A percentile compares a stretch with the other conserved stretches of the same genome.
phyloP scores from a whole-genome alignment of 2,329 filamentous ascomycete species.

The Aureobasidium mangrovei region DNA sequence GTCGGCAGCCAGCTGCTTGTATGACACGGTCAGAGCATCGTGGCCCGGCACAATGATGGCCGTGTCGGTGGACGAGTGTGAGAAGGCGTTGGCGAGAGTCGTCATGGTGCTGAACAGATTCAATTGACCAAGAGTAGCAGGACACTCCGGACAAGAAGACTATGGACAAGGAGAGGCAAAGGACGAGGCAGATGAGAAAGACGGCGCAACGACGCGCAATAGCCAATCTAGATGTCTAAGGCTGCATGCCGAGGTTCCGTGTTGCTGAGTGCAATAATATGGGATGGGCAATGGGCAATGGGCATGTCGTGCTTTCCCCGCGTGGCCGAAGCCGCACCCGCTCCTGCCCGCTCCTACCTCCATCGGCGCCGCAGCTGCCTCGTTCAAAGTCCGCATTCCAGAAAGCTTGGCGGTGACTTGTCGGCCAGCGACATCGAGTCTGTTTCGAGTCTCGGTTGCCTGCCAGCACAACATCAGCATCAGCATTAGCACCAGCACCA shows the following conservation, averaged over 20 bases:
- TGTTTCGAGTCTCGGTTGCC: background rate
- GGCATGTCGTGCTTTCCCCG: too few species aligned
- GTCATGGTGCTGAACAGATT: constrained; percentile 32
- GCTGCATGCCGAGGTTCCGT: too few species aligned
- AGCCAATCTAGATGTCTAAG: too few species aligned
- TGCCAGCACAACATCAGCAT: background rate
- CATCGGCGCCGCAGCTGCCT: too few species aligned
- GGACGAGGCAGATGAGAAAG: background rate
- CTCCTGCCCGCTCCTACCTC: background rate
- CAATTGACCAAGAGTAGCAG: background rate
- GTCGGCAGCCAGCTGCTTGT: constrained; percentile 57
- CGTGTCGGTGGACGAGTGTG: constrained; percentile 40
- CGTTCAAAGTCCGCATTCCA: too few species aligned
- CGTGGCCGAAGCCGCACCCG: too few species aligned
- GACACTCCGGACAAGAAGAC: too few species aligned
- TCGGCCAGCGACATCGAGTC: background rate
- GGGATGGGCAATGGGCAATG: too few species aligned
- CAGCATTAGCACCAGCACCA: background rate
- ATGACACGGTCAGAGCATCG: constrained; percentile 59
- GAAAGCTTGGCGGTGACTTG: background rate
- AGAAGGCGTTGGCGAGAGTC: constrained; percentile 51
- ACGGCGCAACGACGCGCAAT: too few species aligned
- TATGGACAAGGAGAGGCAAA: background rate
- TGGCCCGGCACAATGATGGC: constrained; percentile 68
- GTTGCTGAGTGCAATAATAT: too few species aligned